Evolutionary conservation across 2,329 filamentous ascomycete species (phyloP).

Genomic region (Sporothrix phasma): DNA sequence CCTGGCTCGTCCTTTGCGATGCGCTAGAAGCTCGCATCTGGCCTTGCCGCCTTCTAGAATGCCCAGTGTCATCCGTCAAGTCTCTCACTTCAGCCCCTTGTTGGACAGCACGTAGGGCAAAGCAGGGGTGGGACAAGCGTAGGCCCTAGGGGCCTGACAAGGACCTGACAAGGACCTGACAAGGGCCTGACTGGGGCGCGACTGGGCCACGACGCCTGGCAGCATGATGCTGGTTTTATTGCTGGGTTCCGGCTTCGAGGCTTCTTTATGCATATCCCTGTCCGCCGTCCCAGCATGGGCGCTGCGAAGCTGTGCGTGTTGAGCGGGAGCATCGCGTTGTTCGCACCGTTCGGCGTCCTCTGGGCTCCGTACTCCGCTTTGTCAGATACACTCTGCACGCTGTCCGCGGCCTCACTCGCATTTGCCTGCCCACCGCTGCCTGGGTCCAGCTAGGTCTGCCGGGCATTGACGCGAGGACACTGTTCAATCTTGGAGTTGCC

Average conservation of each 20-base stretch:
- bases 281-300: conserved; percentile 10
- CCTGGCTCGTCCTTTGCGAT: neutral
- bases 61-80: conserved; percentile 6
- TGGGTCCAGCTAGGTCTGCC: neutral
- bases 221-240: conserved; percentile 41
- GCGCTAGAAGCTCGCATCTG: conserved; percentile 28
- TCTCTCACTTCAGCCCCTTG: conserved; percentile 20
- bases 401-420: neutral
- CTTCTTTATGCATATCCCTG: conserved; percentile 37
- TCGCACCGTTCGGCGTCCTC: no score
- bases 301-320: neutral
- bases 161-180: no score
- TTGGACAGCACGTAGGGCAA: neutral
- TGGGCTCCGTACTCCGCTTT: neutral
- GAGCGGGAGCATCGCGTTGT: neutral
- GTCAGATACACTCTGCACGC: neutral
- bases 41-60: conserved; percentile 33
- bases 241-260: conserved; percentile 35
- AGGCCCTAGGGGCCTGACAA: no score
- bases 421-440: neutral
- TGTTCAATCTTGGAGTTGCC: conserved; percentile 31
- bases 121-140: no score
- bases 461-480: conserved; percentile 17
- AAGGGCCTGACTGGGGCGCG: conserved; percentile 6
- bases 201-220: no score